Conservation (phyloP, 495 filamentous ascomycete species). For the Tetracladium marchalianum region DNA sequence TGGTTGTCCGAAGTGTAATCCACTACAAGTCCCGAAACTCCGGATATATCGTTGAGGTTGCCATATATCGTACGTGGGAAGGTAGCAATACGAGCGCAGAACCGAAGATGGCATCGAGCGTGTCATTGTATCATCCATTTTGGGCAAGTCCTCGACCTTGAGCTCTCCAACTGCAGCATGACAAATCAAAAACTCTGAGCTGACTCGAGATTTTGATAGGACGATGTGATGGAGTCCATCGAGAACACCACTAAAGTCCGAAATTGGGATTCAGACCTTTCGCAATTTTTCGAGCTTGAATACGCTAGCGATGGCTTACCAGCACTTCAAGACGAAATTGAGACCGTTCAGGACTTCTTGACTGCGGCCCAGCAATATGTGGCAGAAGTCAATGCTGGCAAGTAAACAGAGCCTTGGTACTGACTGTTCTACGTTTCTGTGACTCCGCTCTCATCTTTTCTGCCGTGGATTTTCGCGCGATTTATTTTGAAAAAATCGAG, state of each 20-base stretch:
- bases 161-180: background rate
- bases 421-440: no score
- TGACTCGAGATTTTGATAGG: background rate
- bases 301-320: conserved; percentile 15
- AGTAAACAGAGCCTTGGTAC: no score
- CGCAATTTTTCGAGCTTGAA: conserved; percentile 32
- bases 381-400: background rate
- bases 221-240: conserved; percentile 14
- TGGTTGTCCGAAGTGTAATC: conserved; percentile 41
- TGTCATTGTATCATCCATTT: conserved; percentile 35
- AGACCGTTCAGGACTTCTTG: conserved; percentile 17
- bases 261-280: conserved; percentile 30
- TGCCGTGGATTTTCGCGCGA: no score
- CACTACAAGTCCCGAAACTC: conserved; percentile 35
- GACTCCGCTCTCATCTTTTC: no score
- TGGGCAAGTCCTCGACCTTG: conserved; percentile 33
- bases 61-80: conserved; percentile 43
- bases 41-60: conserved; percentile 44
- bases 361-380: conserved; percentile 9
- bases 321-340: conserved; percentile 20
- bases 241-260: conserved; percentile 19
- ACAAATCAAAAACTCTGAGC: background rate
- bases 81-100: conserved; percentile 8
- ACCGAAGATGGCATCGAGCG: conserved; percentile 28
- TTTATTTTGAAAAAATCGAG: no score